A percentile compares a stretch with the other conserved stretches of the same genome.
Evolutionary conservation across 495 filamentous ascomycete genomes (phyloP).

Genomic region (Neurospora terricola): DNA sequence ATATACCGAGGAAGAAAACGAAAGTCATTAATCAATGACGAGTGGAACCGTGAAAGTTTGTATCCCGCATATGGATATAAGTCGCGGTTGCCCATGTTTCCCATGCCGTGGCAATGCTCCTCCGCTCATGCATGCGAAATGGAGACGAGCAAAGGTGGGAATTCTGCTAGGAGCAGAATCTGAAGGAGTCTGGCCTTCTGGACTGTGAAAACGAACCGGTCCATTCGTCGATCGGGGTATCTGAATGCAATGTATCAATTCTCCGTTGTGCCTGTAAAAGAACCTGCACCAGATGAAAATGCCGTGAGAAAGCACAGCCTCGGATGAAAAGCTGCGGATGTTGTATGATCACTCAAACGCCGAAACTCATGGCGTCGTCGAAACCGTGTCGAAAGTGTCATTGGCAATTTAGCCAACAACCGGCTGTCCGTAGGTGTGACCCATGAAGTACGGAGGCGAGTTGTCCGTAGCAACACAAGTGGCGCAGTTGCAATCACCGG

Average conservation of each 20-base stretch:
- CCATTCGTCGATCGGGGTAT: slow-evolving; percentile 23
- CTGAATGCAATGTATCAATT: slow-evolving; percentile 32
- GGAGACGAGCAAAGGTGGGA: neutral
- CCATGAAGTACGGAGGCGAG: slow-evolving; percentile 56
- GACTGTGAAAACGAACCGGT: slow-evolving; percentile 5
- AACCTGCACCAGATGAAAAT: slow-evolving; percentile 11
- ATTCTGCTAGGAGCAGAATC: neutral
- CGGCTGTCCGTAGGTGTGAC: slow-evolving; percentile 53
- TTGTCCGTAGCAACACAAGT: slow-evolving; percentile 46
- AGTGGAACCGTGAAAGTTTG: neutral
- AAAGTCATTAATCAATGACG: slow-evolving; percentile 19
- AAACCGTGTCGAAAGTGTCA: neutral
- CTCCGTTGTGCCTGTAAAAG: slow-evolving; percentile 15
- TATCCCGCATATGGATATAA: neutral
- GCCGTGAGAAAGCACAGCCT: slow-evolving; percentile 12
- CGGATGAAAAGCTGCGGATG: neutral
- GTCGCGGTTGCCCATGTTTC: neutral
- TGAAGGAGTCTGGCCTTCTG: slow-evolving; percentile 6
- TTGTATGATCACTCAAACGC: neutral
- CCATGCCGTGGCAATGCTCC: neutral
- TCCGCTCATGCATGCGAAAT: neutral
- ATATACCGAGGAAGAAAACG: slow-evolving; percentile 22
- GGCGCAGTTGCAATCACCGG: slow-evolving; percentile 57
- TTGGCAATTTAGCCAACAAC: slow-evolving; percentile 43
- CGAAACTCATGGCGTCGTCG: neutral